Evolutionary conservation across 306 rosid genomes (phyloP).

Genomic region (Citrullus amarus): DNA sequence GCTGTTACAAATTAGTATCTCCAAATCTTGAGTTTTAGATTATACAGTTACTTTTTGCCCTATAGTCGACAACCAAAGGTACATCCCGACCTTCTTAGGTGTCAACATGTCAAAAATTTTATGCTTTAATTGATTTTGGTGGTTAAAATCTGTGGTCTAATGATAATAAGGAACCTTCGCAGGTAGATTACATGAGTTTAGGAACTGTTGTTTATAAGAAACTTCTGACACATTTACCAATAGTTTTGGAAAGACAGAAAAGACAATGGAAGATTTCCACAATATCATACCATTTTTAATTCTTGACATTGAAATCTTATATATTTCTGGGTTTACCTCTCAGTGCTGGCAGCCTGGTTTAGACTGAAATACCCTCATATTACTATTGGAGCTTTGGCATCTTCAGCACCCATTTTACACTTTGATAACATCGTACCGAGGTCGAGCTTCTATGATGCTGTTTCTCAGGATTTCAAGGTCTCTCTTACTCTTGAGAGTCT

Average conservation of each 20-base stretch:
- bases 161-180: neutral
- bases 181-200: neutral
- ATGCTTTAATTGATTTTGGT: neutral
- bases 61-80: neutral
- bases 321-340: neutral
- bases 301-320: neutral
- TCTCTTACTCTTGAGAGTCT: neutral
- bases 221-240: neutral
- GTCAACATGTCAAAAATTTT: neutral
- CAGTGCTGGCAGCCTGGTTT: conserved; percentile 44
- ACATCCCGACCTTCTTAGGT: neutral
- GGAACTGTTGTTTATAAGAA: neutral
- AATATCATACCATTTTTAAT: neutral
- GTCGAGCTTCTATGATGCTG: conserved; percentile 10
- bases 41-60: neutral
- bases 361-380: conserved; percentile 42
- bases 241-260: neutral
- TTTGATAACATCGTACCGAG: conserved; percentile 28
- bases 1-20: neutral
- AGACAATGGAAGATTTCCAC: neutral
- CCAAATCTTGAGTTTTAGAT: neutral
- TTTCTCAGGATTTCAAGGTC: conserved; percentile 25
- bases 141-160: neutral
- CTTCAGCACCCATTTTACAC: conserved; percentile 39
- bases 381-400: conserved; percentile 30